phyloP scores from a whole-genome alignment of 306 rosid species.

The Cucumis cinereus region DNA sequence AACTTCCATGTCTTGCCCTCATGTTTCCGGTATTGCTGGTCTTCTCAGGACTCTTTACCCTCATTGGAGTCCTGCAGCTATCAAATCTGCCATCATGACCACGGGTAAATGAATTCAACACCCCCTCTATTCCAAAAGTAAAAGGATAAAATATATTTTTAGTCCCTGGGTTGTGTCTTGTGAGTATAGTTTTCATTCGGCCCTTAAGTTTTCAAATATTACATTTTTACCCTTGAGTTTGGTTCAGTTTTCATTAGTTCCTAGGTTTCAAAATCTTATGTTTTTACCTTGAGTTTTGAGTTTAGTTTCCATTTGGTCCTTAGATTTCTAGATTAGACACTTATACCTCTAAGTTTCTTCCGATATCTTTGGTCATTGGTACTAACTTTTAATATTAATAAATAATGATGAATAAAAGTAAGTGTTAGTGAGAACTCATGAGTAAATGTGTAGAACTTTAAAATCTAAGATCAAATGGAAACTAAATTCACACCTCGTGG shows the following conservation, averaged over 20 bases:
- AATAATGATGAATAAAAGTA: no score
- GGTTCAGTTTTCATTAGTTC: neutral
- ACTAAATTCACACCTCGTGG: neutral
- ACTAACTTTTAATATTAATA: neutral
- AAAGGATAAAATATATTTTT: neutral
- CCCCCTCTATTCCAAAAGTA: neutral
- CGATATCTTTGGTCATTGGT: neutral
- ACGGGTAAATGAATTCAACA: constrained; percentile 33
- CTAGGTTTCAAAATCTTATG: neutral
- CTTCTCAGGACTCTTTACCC: constrained; percentile 61
- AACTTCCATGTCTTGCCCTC: constrained; percentile 98
- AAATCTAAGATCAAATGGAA: neutral
- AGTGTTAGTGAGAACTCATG: neutral
- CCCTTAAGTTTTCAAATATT: no score
- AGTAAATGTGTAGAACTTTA: neutral
- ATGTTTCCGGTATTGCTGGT: constrained; percentile 66
- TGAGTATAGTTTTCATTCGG: neutral
- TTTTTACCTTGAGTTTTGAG: neutral
- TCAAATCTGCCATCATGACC: constrained; percentile 94
- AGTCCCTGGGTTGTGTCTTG: no score
- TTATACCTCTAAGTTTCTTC: neutral
- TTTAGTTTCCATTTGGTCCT: neutral
- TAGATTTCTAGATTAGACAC: no score
- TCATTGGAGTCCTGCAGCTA: constrained; percentile 83
- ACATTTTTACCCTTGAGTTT: neutral